A percentile compares a stretch with the other conserved stretches of the same genome.
Evolutionary conservation across 2,329 filamentous ascomycete genomes (phyloP).

Genomic region (Pestalotiopsis sp.): DNA sequence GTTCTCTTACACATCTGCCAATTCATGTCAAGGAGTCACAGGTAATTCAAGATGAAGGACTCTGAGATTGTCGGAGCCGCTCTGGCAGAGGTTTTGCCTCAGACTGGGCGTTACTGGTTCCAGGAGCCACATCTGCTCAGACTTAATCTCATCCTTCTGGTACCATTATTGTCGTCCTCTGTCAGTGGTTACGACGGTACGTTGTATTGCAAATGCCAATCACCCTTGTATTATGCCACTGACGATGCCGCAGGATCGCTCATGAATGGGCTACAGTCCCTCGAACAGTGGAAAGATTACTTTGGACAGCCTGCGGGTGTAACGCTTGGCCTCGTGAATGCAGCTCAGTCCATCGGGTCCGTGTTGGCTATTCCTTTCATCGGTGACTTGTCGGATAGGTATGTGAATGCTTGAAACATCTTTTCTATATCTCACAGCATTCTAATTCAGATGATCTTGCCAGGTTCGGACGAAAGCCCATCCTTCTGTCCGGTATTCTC

Average conservation of each 20-base stretch:
- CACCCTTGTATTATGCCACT: neutral
- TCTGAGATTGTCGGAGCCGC: constrained; percentile 30
- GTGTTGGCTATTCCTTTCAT: constrained; percentile 38
- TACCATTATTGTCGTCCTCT: constrained; percentile 43
- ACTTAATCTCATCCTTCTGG: constrained; percentile 46
- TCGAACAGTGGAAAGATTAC: constrained; percentile 36
- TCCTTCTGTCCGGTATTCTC: constrained; percentile 31
- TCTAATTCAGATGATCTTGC: neutral
- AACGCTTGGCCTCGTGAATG: constrained; percentile 34
- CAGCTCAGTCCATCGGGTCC: constrained; percentile 31
- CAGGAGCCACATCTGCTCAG: constrained; percentile 43
- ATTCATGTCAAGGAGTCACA: neutral
- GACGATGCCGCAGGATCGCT: constrained; percentile 28
- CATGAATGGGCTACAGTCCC: constrained; percentile 44
- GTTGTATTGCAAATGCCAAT: neutral
- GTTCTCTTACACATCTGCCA: too few species aligned
- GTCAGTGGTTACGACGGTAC: constrained; percentile 44
- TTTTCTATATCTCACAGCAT: neutral
- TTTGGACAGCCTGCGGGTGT: constrained; percentile 34
- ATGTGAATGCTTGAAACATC: constrained; percentile 3
- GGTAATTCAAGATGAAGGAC: constrained; percentile 13
- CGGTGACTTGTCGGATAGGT: constrained; percentile 35
- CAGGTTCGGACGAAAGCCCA: constrained; percentile 26
- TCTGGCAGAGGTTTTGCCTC: constrained; percentile 38
- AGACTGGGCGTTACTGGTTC: constrained; percentile 44